Evolutionary conservation across 805 yeast genomes (phyloP).

Genomic region (Teunomyces stri): DNA sequence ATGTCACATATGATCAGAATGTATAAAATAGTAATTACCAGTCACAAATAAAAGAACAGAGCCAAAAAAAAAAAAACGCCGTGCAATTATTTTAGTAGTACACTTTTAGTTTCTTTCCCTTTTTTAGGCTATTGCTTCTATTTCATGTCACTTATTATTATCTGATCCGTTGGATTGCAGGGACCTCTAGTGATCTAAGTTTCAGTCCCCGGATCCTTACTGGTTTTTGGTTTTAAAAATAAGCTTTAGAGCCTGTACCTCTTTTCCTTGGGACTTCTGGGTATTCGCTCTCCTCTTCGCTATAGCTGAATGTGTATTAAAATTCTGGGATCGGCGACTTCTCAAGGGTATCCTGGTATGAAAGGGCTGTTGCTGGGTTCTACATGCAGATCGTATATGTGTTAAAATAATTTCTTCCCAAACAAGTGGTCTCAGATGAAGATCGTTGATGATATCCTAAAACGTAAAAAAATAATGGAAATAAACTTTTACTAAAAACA

Average conservation of each 20-base stretch:
- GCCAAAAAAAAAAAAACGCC: not conserved
- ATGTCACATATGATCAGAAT: not conserved
- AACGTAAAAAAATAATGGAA: not conserved
- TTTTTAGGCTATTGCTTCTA: too few species aligned
- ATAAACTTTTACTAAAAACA: not conserved
- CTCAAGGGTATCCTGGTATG: not conserved
- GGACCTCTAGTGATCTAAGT: too few species aligned
- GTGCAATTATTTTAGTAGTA: not conserved
- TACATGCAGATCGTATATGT: not conserved
- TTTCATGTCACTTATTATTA: too few species aligned
- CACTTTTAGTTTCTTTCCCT: too few species aligned
- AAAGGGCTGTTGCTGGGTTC: not conserved
- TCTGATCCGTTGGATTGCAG: too few species aligned
- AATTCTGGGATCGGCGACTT: not conserved
- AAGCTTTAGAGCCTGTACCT: too few species aligned
- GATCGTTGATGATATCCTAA: not conserved
- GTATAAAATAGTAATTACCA: not conserved
- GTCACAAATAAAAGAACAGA: not conserved
- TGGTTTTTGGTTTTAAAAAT: too few species aligned
- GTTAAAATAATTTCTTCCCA: not conserved
- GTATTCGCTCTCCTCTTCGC: too few species aligned
- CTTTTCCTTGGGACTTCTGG: too few species aligned
- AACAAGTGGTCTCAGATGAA: not conserved
- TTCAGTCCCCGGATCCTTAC: too few species aligned
- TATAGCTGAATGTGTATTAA: not conserved